Conservation (phyloP, 495 filamentous ascomycete species). For the Annulohypoxylon nitens region DNA sequence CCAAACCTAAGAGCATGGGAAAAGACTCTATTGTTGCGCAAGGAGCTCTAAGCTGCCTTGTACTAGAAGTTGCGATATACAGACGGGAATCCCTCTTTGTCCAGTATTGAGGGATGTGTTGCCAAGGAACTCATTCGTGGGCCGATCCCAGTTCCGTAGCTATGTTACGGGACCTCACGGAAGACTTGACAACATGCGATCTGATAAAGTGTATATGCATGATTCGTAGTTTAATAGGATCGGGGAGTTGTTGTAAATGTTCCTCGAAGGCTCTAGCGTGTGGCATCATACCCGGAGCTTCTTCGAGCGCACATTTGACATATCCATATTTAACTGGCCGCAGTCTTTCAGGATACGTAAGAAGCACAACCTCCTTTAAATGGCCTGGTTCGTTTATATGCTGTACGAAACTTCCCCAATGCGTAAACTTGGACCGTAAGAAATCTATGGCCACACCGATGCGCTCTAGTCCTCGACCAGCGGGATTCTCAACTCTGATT, state of each 20-base stretch:
- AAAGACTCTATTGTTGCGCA: too few relatives aligned
- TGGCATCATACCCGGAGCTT: neutral
- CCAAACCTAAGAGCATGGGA: too few relatives aligned
- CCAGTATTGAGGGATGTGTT: too few relatives aligned
- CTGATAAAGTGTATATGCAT: too few relatives aligned
- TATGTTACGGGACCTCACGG: too few relatives aligned
- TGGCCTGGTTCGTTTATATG: neutral
- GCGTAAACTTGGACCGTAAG: constrained; percentile 12
- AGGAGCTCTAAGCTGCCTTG: too few relatives aligned
- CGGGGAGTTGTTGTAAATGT: neutral
- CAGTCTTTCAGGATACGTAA: constrained; percentile 30
- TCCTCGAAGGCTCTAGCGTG: neutral
- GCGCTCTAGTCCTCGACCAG: neutral
- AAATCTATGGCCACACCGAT: constrained; percentile 21
- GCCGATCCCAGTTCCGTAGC: too few relatives aligned
- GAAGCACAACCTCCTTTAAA: constrained; percentile 27
- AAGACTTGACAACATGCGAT: too few relatives aligned
- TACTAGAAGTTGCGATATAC: too few relatives aligned
- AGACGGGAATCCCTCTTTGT: too few relatives aligned
- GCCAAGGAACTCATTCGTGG: too few relatives aligned
- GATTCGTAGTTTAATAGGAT: neutral
- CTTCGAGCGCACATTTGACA: constrained; percentile 28
- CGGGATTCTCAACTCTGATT: constrained; percentile 11
- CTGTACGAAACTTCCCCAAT: neutral
- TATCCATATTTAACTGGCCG: constrained; percentile 25